A percentile compares a stretch with the other conserved stretches of the same genome.
Evolutionary conservation across 768 basidiomycete genomes (phyloP).

Genomic region (Trametes sanguinea): DNA sequence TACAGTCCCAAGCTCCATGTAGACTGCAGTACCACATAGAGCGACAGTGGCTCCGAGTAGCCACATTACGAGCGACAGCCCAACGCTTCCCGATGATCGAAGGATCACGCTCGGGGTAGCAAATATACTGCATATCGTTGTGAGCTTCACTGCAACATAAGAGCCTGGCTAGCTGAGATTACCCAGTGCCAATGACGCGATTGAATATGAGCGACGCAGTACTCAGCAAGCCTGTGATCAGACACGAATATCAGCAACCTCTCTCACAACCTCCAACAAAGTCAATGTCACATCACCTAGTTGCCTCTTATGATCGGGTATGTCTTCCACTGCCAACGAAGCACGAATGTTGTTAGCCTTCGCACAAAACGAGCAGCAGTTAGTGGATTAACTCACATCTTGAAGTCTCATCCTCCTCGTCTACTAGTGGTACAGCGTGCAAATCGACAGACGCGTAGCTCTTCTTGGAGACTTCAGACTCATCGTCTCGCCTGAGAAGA

Average conservation of each 20-base stretch:
- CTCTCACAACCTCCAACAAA: too few relatives aligned
- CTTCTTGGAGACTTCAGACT: not conserved
- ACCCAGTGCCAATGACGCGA: conserved; percentile 76
- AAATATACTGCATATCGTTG: conserved; percentile 52
- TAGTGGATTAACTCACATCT: not conserved
- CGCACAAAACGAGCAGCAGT: too few relatives aligned
- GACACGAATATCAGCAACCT: too few relatives aligned
- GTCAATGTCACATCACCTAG: conserved; percentile 43
- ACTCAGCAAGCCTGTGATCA: conserved; percentile 17
- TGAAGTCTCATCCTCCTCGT: conserved; percentile 1
- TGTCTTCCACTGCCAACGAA: conserved; percentile 40
- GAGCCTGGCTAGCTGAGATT: conserved; percentile 13
- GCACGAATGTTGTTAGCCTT: too few relatives aligned
- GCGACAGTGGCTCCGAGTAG: conserved; percentile 66
- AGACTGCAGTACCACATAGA: conserved; percentile 67
- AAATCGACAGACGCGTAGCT: conserved; percentile 20
- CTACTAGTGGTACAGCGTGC: not conserved
- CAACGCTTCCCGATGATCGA: conserved; percentile 66
- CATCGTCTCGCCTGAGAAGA: not conserved
- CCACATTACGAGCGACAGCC: conserved; percentile 71
- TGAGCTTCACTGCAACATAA: not conserved
- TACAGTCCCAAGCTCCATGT: conserved; percentile 76
- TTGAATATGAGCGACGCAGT: conserved; percentile 73
- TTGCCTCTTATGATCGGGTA: conserved; percentile 50
- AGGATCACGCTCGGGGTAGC: conserved; percentile 71